Percentiles rank a stretch among this genome's conserved stretches.
Evolutionary conservation across 345 rosid genomes (phyloP).

Genomic region (Rhodamnia argentea): DNA sequence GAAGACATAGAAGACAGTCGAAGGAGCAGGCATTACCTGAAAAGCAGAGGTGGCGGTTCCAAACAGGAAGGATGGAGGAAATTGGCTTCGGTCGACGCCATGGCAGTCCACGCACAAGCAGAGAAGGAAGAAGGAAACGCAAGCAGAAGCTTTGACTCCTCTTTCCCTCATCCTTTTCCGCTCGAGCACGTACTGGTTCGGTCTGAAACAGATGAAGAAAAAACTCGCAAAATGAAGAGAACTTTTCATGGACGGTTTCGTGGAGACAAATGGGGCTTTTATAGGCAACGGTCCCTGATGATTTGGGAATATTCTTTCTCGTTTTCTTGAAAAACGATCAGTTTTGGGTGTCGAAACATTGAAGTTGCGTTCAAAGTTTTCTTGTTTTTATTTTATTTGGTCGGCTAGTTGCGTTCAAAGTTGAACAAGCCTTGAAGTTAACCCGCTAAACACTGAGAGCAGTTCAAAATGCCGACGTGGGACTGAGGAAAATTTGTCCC

Average conservation of each 20-base stretch:
- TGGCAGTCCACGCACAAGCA: background rate
- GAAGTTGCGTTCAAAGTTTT: background rate
- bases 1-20: background rate
- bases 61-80: constrained; percentile 1
- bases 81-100: background rate
- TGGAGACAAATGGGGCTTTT: background rate
- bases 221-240: background rate
- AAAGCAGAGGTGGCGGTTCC: constrained; percentile 2
- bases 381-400: too few relatives aligned
- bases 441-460: background rate
- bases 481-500: background rate
- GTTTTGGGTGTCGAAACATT: background rate
- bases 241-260: background rate
- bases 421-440: background rate
- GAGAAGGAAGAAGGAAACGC: background rate
- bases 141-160: background rate
- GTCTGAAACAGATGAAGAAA: background rate
- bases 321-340: background rate
- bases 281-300: background rate
- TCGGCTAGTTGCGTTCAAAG: background rate
- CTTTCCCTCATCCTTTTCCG: background rate
- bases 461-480: background rate
- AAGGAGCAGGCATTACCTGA: background rate
- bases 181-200: background rate
- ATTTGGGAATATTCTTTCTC: background rate